Conservation (phyloP, 2,329 filamentous ascomycete species). For the Knufia petricola region DNA sequence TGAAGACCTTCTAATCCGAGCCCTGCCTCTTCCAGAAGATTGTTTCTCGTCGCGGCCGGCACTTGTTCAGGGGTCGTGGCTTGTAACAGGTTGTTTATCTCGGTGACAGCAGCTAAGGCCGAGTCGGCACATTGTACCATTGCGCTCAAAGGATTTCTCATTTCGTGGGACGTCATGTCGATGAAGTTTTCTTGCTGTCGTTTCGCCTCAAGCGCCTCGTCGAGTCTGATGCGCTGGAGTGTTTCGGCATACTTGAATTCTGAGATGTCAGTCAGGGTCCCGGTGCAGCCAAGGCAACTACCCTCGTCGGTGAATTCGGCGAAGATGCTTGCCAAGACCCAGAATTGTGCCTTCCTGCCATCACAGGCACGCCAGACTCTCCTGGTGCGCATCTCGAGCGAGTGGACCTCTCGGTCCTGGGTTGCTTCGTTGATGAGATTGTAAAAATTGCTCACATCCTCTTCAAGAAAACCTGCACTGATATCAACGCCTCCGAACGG, state of each 20-base stretch:
- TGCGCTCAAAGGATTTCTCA: slow-evolving; percentile 46
- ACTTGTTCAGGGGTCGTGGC: not conserved
- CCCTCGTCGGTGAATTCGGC: slow-evolving; percentile 2
- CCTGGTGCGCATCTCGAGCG: slow-evolving; percentile 15
- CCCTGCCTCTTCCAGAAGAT: not conserved
- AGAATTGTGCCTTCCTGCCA: not conserved
- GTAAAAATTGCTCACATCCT: not conserved
- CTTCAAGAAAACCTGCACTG: not conserved
- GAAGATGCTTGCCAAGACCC: slow-evolving; percentile 4
- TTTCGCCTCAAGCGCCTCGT: slow-evolving; percentile 72
- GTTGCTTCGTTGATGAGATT: not conserved
- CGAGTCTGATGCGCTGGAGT: slow-evolving; percentile 63
- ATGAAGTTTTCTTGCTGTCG: slow-evolving; percentile 53
- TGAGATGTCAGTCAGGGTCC: slow-evolving; percentile 52
- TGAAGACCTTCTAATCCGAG: not conserved
- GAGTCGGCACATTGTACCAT: slow-evolving; percentile 42
- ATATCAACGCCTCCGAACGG: not conserved
- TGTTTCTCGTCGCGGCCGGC: not conserved
- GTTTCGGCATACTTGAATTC: slow-evolving; percentile 75
- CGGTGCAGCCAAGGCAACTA: not conserved
- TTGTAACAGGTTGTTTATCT: not conserved
- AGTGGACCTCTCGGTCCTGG: not conserved
- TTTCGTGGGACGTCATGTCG: slow-evolving; percentile 44
- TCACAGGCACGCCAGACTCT: not conserved
- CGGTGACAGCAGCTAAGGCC: not conserved